Base-by-base conservation (phyloP, 352 stramenopile species). In the Pythium dissimile region DNA sequence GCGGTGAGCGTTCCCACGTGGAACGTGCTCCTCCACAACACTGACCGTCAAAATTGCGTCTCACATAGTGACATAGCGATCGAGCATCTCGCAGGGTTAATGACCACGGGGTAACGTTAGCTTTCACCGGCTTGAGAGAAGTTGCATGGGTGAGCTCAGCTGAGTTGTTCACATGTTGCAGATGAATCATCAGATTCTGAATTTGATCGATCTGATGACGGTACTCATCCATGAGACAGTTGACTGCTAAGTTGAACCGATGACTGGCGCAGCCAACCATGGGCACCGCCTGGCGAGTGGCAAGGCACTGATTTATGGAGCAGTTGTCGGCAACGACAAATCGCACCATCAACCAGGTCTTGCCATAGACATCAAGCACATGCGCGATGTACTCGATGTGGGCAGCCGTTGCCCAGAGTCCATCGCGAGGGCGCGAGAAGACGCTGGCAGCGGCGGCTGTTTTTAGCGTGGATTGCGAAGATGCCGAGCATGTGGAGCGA, bases 261-360 rank as follows among this genome's bases (percentile, higher is more conserved):
- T 64, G 56, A 23, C 56, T 64, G 7, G 56, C 45, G 21, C 47
- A 64, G 2, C 54, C 45, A 46, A 57, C 26, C 23, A 64, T 4
- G 6, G 47, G 56, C 3, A 64, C 28, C 20, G 20, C 56, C 38
- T 58, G 39, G 2, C 16, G 11, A 5, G 34, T 48, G 24, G 56
- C 56, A n/a, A 64, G 57, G 11, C 15, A 21, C 23, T 64, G 56
- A 38, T 64, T 64, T 8, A 41, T 51, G 10, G 46, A 34, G n/a
- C 56, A 64, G 41, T 64, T 64, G 35, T 64, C 54, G 23, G 57
- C 48, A 49, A 71, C n/a, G 45, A 47, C 12, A 31, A 52, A 60
- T 37, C 42, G 52, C 54, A 21, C 67, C 31, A 66, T 21, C 11
- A 63, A 65, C 23, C 68, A 42, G n/a, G 64, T 41, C 20, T 53